Conservation (phyloP, 345 rosid genomes). For the Eutrema japonicum region DNA sequence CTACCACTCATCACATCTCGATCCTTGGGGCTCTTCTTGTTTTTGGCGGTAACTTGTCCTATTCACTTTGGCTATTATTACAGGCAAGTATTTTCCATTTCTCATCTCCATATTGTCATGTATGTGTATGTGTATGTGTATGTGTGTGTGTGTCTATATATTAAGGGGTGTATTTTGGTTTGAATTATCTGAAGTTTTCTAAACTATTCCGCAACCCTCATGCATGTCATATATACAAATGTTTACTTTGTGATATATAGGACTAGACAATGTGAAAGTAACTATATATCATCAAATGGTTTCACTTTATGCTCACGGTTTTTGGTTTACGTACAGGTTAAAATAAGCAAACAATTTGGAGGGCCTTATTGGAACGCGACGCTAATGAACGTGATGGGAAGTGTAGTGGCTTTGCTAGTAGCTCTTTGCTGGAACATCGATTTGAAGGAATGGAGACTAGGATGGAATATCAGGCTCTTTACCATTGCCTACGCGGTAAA, state of each 20-base stretch:
- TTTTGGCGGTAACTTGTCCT: conserved; percentile 38
- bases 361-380: conserved; percentile 53
- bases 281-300: neutral
- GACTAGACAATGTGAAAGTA: neutral
- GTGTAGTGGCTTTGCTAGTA: conserved; percentile 38
- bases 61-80: conserved; percentile 43
- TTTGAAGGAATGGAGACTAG: conserved; percentile 50
- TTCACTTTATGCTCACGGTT: neutral
- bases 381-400: conserved; percentile 49
- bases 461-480: conserved; percentile 54
- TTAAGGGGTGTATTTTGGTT: neutral
- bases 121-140: neutral
- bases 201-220: neutral
- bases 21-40: conserved; percentile 41
- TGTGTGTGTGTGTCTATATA: too few relatives aligned
- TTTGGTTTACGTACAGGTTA: conserved; percentile 44
- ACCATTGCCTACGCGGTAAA: conserved; percentile 48
- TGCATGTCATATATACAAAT: neutral
- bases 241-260: neutral
- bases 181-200: neutral
- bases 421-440: conserved; percentile 45
- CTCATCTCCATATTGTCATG: conserved; percentile 7
- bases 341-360: conserved; percentile 46
- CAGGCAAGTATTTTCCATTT: conserved; percentile 38
- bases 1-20: conserved; percentile 29